These are phyloP conservation scores for Alternaria sp. DNA, from an alignment of 2,329 filamentous ascomycete species.

Conservation along the genomic window DNA sequence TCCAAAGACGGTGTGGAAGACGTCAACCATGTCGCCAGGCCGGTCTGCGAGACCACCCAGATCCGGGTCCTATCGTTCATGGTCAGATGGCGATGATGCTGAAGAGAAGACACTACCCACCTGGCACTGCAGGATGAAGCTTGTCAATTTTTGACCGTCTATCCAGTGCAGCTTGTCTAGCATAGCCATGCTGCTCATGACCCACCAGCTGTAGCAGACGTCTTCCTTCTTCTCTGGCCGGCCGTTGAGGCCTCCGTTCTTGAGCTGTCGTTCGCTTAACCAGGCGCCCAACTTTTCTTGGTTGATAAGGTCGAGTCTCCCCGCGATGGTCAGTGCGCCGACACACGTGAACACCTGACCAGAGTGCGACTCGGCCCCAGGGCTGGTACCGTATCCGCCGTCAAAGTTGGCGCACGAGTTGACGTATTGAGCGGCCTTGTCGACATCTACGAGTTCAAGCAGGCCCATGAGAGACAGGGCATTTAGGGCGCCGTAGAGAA, in stretches of 20 bases:
- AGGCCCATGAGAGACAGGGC: conserved; percentile 83
- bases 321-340: conserved; percentile 82
- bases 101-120: conserved; percentile 43
- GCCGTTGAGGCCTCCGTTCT: conserved; percentile 88
- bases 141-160: conserved; percentile 76
- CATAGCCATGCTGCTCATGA: conserved; percentile 88
- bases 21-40: conserved; percentile 93
- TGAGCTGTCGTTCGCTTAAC: conserved; percentile 90
- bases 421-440: conserved; percentile 80
- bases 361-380: conserved; percentile 91
- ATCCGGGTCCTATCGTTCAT: conserved; percentile 67
- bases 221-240: conserved; percentile 95
- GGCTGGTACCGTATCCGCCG: conserved; percentile 87
- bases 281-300: conserved; percentile 82
- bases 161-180: conserved; percentile 92
- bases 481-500: conserved; percentile 89
- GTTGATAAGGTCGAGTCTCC: conserved; percentile 80
- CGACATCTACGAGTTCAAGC: conserved; percentile 75
- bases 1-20: conserved; percentile 93
- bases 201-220: conserved; percentile 99
- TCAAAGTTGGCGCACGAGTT: conserved; percentile 89
- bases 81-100: background rate
- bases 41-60: conserved; percentile 86
- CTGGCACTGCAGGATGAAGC: conserved; percentile 88
- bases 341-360: conserved; percentile 97